Conservation (phyloP, 2,329 filamentous ascomycete genomes). For the Ramularia endophylla region DNA sequence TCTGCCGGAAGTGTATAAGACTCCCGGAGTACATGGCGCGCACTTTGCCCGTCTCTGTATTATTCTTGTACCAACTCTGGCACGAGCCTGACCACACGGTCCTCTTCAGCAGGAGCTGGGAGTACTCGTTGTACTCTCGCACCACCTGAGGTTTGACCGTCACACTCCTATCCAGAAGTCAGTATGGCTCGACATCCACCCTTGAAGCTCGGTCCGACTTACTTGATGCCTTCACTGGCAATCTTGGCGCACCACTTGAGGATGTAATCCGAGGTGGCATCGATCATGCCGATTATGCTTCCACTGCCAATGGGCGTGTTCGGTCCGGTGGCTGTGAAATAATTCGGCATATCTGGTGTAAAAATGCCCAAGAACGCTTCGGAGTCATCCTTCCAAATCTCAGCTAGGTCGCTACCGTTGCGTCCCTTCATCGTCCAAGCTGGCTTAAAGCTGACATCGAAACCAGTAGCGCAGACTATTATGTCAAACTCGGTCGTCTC, state of each 20-base stretch:
- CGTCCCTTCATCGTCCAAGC: slow-evolving; percentile 33
- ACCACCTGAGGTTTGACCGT: slow-evolving; percentile 41
- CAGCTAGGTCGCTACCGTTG: slow-evolving; percentile 9
- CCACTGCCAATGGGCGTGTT: slow-evolving; percentile 13
- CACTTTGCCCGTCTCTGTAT: slow-evolving; percentile 33
- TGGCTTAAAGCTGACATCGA: slow-evolving; percentile 33
- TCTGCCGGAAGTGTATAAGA: slow-evolving; percentile 8
- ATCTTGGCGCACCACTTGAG: slow-evolving; percentile 15
- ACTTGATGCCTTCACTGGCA: slow-evolving; percentile 17
- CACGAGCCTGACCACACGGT: slow-evolving; percentile 47
- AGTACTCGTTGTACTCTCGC: slow-evolving; percentile 44
- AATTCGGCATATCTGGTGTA: slow-evolving; percentile 24
- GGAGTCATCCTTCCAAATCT: slow-evolving; percentile 9
- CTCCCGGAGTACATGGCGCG: slow-evolving; percentile 14
- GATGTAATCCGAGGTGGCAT: slow-evolving; percentile 10
- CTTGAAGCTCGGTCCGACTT: slow-evolving; percentile 33
- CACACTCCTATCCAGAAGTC: not conserved
- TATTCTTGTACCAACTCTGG: slow-evolving; percentile 50
- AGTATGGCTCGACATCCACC: too few relatives aligned
- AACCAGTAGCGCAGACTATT: slow-evolving; percentile 42
- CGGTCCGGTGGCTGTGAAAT: slow-evolving; percentile 16
- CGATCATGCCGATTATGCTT: slow-evolving; percentile 6
- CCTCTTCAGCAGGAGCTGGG: slow-evolving; percentile 43
- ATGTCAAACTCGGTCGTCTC: slow-evolving; percentile 32
- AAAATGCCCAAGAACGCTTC: slow-evolving; percentile 21